Evolutionary conservation across 495 filamentous ascomycete species (phyloP), one percentile per base, ranked within the genome.

Genomic region (Aspergillus bridgeri): DNA sequence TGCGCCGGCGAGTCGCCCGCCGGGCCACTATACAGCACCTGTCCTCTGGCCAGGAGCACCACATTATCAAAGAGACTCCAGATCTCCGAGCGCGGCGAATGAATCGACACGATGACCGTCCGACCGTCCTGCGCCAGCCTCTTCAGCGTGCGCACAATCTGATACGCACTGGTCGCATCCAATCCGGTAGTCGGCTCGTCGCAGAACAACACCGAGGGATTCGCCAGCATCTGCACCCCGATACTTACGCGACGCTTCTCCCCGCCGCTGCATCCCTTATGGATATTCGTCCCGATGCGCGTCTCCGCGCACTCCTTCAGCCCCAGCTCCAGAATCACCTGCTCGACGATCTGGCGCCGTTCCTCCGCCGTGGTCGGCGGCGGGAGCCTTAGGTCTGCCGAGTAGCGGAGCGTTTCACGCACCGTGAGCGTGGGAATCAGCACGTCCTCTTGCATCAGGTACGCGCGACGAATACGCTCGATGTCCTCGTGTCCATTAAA

Each of bases 381-480:
- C 4, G 84, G 85, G 3, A 90, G 74, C 21, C 88, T 80, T 23
- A 91, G 75, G 58, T 89, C 83, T 1, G 88, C 88, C 18, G 88
- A 82, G 61, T 90, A 90, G 27, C 68, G 77, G 44, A 91, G 69
- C 0, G 88, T 90, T 64, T 91, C 88, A 13, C 86, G 76, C 20
- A 91, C 88, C 1, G 88, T 90, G 33, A 91, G 67, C 0, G 85
- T 85, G 0, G 87, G 84, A 1, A 90, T 74, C 5, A 90, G 71
- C 44, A 89, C 77, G 68, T 91, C 88, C 51, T 90, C 84, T 63
- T 90, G 88, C 84, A 89, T 88, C 17, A 90, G 84, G 69, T 89
- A 90, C 57, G 88, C 84, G 59, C 84, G 84, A 24, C 83, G 72
- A 11, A 85, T 70, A 53, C 66, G 76, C 13, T 77, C 69, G 18